These are phyloP conservation scores for Cladorrhinum samala DNA, from an alignment of 495 filamentous ascomycete genomes.

Conservation along the genomic window DNA sequence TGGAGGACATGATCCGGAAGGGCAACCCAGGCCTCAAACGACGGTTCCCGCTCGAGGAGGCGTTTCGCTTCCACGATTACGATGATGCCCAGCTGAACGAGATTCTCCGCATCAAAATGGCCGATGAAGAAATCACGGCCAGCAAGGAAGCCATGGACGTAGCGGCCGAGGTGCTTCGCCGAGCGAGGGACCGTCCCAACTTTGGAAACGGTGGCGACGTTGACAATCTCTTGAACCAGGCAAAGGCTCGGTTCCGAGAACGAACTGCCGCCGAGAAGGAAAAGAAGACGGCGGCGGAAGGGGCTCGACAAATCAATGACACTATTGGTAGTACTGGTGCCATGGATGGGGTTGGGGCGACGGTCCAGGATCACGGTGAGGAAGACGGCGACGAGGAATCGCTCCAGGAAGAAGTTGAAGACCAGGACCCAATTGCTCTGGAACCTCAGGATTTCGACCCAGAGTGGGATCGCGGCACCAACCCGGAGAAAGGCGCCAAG, in stretches of 20 bases:
- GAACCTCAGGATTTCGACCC: constrained; percentile 60
- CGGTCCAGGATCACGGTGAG: no score
- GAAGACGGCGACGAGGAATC: no score
- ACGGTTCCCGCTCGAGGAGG: background rate
- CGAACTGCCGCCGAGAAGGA: constrained; percentile 15
- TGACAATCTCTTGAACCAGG: constrained; percentile 54
- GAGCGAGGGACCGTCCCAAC: constrained; percentile 44
- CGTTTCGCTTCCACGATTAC: background rate
- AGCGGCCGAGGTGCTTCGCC: constrained; percentile 37
- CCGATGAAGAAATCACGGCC: background rate
- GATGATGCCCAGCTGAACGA: background rate
- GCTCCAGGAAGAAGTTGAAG: background rate
- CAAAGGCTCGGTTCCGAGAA: constrained; percentile 50
- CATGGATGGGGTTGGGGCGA: no score
- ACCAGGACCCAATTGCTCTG: constrained; percentile 22
- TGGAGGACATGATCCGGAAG: background rate
- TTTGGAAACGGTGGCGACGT: constrained; percentile 56
- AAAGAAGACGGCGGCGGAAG: background rate
- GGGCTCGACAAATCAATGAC: background rate
- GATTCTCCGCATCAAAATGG: background rate
- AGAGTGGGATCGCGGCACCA: constrained; percentile 49
- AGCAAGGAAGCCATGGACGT: constrained; percentile 30
- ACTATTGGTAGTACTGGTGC: background rate
- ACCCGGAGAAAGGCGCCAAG: constrained; percentile 37
- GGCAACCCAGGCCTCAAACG: background rate